Base-by-base conservation (phyloP, 768 basidiomycete species). In the Hygrophoropsis aurantiaca region DNA sequence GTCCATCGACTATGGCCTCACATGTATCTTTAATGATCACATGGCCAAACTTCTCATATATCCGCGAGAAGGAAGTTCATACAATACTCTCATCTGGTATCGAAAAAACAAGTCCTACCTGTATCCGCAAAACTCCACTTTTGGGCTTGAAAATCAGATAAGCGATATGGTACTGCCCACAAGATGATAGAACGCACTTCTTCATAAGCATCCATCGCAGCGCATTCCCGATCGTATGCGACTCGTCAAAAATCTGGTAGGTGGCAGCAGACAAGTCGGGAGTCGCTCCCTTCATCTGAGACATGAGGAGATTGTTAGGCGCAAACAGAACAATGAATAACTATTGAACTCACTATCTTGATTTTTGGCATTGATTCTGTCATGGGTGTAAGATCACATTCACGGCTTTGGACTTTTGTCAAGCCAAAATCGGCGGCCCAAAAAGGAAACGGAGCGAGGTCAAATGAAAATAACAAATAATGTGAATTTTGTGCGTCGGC, bases 151-250 rank as follows among this genome's bases (percentile, higher is more conserved):
- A n/a, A 26, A 9, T 42, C 32, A 50, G 32, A 27, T 19, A 25
- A 30, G 21, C 11, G n/a, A 44, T 5, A 23, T 8, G 23, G 40
- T 40, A 24, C 3, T 13, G 7, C 45, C 40, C 40, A 50, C 21
- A 43, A 16, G 16, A 26, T 26, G 11, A n/a, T n/a, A n/a, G n/a
- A n/a, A 59, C 85, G 46, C 56, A 98, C 97, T 99, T 95, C 74
- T 97, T 97, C 95, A 98, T 98, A 49, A 98, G 64, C 87, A 98
- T 98, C 94, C 94, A 99, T 27, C 95, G 72, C 32, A 98, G 74
- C 0, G 92, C 80, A 57, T 99, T 99, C 5, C 97, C 97, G 21
- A 98, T 81, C 1, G 95, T 98, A 67, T 99, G 95, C 2, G 91
- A 86, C 71, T 99, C 97, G 60, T 97, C 86, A 61, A 85, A 75